Conservation (phyloP, 306 rosid species). For the Argentina anserina region DNA sequence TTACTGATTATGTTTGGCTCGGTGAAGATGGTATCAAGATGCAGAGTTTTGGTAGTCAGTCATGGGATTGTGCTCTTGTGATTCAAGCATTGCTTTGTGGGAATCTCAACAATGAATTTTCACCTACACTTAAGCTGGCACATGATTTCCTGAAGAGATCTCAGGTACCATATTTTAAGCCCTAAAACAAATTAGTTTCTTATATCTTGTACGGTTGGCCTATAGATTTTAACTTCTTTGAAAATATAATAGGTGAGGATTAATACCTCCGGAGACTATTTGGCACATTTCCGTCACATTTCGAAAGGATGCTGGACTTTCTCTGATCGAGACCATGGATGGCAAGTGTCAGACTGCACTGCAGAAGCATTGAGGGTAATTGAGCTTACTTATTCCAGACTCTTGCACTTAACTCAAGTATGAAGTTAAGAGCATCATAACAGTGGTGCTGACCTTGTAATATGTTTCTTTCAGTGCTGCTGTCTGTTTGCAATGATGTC, state of each 20-base stretch:
- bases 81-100: conserved; percentile 36
- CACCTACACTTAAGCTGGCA: conserved; percentile 17
- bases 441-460: conserved; percentile 3
- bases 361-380: conserved; percentile 70
- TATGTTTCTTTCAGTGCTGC: conserved; percentile 47
- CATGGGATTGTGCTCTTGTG: conserved; percentile 36
- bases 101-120: conserved; percentile 13
- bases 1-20: conserved; percentile 35
- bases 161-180: conserved; percentile 15
- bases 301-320: conserved; percentile 86
- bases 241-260: conserved; percentile 38
- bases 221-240: neutral
- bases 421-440: neutral
- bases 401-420: neutral
- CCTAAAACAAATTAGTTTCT: neutral
- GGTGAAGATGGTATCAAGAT: conserved; percentile 46
- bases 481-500: conserved; percentile 54
- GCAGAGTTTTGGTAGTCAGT: conserved; percentile 40
- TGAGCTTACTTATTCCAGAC: neutral
- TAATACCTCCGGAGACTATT: conserved; percentile 50
- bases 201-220: neutral
- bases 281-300: conserved; percentile 46
- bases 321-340: conserved; percentile 81
- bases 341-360: conserved; percentile 87
- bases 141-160: conserved; percentile 30